Conservation (phyloP, 2,329 filamentous ascomycete species). For the Microdochium nivale region DNA sequence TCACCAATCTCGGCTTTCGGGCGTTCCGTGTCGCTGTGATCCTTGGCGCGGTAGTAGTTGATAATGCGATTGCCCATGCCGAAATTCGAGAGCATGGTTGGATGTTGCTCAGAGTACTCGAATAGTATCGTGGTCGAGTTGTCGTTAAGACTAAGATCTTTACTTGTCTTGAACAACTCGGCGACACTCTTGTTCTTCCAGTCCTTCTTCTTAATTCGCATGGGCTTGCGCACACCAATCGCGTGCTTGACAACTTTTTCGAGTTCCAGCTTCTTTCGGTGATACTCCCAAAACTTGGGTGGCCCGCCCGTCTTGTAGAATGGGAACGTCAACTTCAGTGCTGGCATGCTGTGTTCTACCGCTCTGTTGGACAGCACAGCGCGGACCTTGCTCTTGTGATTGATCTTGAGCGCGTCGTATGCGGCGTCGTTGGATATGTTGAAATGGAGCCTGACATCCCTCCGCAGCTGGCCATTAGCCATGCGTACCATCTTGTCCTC, state of each 20-base stretch:
- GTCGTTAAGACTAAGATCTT: conserved; percentile 78
- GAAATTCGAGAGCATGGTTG: conserved; percentile 87
- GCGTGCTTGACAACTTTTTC: conserved; percentile 33
- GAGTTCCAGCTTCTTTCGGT: conserved; percentile 63
- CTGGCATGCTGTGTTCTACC: conserved; percentile 92
- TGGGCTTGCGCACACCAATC: conserved; percentile 37
- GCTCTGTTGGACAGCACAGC: conserved; percentile 84
- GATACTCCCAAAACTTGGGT: conserved; percentile 58
- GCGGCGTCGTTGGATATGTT: conserved; percentile 95
- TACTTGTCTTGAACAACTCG: conserved; percentile 70
- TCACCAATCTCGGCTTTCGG: conserved; percentile 84
- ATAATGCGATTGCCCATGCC: conserved; percentile 95
- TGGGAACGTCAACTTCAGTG: conserved; percentile 84
- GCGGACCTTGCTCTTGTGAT: conserved; percentile 91
- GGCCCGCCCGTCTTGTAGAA: conserved; percentile 87
- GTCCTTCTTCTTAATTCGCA: conserved; percentile 69
- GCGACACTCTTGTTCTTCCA: conserved; percentile 71
- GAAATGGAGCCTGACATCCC: conserved; percentile 72
- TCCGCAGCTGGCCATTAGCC: conserved; percentile 60
- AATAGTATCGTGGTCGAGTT: conserved; percentile 83
- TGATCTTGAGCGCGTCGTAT: conserved; percentile 92
- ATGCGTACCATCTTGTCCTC: conserved; percentile 55
- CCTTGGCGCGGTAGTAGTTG: conserved; percentile 90
- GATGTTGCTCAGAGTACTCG: conserved; percentile 93
- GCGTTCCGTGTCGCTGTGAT: conserved; percentile 63